Conservation (phyloP, 1,139 yeast genomes). For the Arxiozyma bovina region DNA sequence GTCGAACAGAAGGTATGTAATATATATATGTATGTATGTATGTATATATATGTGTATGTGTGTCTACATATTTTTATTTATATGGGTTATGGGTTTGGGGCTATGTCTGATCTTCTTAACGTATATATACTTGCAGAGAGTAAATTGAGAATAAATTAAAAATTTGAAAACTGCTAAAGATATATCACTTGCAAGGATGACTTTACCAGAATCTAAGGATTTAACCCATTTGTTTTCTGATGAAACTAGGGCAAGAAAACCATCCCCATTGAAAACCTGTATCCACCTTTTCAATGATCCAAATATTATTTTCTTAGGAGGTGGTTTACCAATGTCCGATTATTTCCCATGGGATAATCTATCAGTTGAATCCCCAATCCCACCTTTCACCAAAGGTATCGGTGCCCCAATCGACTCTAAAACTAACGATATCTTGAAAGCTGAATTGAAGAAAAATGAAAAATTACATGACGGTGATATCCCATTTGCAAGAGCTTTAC, state of each 20-base stretch:
- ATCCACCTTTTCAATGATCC: conserved; percentile 70
- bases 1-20: too few relatives aligned
- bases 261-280: conserved; percentile 77
- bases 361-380: conserved; percentile 59
- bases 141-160: too few relatives aligned
- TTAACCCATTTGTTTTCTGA: conserved; percentile 64
- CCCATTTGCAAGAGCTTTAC: conserved; percentile 77
- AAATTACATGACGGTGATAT: conserved; percentile 43
- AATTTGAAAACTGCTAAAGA: background rate
- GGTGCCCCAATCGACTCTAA: conserved; percentile 49
- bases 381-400: conserved; percentile 70
- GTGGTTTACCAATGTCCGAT: conserved; percentile 86
- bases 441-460: conserved; percentile 25
- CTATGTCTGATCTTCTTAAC: too few relatives aligned
- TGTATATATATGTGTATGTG: background rate
- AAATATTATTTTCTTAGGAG: conserved; percentile 80
- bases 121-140: too few relatives aligned
- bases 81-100: too few relatives aligned
- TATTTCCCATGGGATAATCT: conserved; percentile 86
- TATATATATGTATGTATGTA: too few relatives aligned
- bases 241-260: conserved; percentile 68
- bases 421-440: conserved; percentile 37
- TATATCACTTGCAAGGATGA: conserved; percentile 14
- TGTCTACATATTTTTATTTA: too few relatives aligned
- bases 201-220: conserved; percentile 48